Base-by-base conservation (phyloP, 176 grass and related monocot genomes). In the Oryza rufipogon region DNA sequence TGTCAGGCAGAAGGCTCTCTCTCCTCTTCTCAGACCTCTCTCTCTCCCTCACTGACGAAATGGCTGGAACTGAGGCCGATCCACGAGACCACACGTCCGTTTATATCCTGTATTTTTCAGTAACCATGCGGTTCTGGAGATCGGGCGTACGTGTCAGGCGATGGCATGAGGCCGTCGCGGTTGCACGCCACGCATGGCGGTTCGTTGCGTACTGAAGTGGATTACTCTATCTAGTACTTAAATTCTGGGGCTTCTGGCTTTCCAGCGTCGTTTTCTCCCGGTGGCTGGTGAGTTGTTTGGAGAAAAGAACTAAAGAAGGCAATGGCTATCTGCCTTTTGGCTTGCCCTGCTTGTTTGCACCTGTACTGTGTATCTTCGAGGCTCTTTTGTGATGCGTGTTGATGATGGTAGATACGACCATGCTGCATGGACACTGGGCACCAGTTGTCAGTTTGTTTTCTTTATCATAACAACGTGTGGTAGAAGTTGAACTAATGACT, bases 171-270 rank as follows among this genome's bases (percentile, higher is more conserved):
- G 70, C 71, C 0, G 25, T 16, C 22, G 38, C 65, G 0, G 6
- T 42, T 11, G 56, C 22, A 9, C 41, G 8, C 64, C 87, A 89
- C 87, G 82, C 75, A 48, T 7, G 48, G n/a, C 11, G 20, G 71
- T 9, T 66, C 36, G 6, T 65, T 19, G 22, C 33, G 71, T 74
- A 15, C 41, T 20, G 17, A 7, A 58, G 54, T 20, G 54, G 54
- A 58, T 58, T 58, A 58, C 54, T 58, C 54, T 56, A 56, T 56
- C 52, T 19, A 26, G 26, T 26, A 54, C 38, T 39, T 56, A 56
- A 58, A 58, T 58, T 58, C 6, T 26, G 26, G 26, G 26, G 26
- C 26, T 26, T 26, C 26, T n/a, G 19, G 17, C 19, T 71, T 44
- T 11, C 36, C 32, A 39, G 20, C 3, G 68, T 71, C 36, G 38